Percentiles rank a stretch among this genome's conserved stretches.
phyloP scores from a whole-genome alignment of 306 rosid species.

The Medicago lupulina region DNA sequence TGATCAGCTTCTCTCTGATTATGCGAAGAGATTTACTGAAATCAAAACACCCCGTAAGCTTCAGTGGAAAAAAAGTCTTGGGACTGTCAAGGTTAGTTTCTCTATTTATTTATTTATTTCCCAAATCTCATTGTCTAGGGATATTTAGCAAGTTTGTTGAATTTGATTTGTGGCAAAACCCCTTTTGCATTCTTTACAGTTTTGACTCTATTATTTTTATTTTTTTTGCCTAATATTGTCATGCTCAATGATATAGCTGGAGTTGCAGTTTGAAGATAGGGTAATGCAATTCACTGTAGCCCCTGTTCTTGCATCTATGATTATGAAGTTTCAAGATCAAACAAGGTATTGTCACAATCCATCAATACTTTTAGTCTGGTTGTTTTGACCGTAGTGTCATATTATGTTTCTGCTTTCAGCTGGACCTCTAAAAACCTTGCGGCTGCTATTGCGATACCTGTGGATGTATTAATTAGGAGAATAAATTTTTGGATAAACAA shows the following conservation, averaged over 20 bases:
- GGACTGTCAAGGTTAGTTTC: constrained; percentile 77
- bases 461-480: neutral
- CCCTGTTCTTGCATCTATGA: constrained; percentile 82
- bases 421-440: neutral
- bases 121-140: neutral
- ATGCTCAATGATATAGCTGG: constrained; percentile 62
- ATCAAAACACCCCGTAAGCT: constrained; percentile 95
- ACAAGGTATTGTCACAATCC: neutral
- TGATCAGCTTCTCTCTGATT: constrained; percentile 79
- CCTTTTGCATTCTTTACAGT: constrained; percentile 16
- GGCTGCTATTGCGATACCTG: neutral
- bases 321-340: constrained; percentile 79
- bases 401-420: neutral
- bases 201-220: constrained; percentile 24
- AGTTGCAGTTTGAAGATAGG: constrained; percentile 89
- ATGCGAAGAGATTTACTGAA: constrained; percentile 87
- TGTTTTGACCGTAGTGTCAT: neutral
- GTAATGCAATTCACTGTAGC: constrained; percentile 77
- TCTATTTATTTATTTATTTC: constrained; percentile 22
- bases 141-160: constrained; percentile 16
- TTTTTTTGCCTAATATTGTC: constrained; percentile 13
- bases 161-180: neutral
- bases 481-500: neutral
- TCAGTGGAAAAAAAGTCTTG: constrained; percentile 88
- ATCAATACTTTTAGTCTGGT: neutral